Base-by-base conservation (phyloP, 2,329 filamentous ascomycete genomes). In the Diaporthe helianthi region DNA sequence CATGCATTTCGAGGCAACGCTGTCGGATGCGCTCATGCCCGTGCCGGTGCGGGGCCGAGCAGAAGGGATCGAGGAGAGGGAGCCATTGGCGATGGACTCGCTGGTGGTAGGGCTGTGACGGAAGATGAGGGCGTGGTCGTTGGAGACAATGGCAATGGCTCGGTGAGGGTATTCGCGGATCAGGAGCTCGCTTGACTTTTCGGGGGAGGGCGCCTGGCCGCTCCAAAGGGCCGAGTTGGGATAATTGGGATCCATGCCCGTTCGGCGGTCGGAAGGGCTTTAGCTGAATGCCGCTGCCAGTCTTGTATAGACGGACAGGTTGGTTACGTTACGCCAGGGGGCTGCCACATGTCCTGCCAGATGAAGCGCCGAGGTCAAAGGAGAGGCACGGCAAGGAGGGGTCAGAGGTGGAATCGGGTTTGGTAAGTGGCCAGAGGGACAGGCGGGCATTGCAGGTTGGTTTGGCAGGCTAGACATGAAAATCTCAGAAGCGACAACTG, bases 161-260 rank as follows among this genome's bases (percentile, higher is more conserved):
- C 95, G 92, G 78, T 93, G 89, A 74, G 93, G 93, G 77, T 93
- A 89, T 78, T 98, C 94, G 82, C 92, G 92, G 79, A 97, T 90
- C 76, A 96, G 87, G 71, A 97, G 89, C 76, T 91, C 91, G 81
- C 93, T 91, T 69, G 90, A 88, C 83, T 85, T 87, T 70, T 89
- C 86, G 72, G 82, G 80, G 53, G 84, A 81, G 17, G 83, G 83
- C 73, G 83, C 77, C 75, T 85, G 82, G 70, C 83, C 79, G 72
- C 76, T 81, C 82, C 83, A 85, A 64, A 80, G 75, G 72, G 79
- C 75, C 53, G 82, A 77, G 64, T 73, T 75, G 52, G 75, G 75
- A 76, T 87, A 77, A 61, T 73, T 75, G 53, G 75, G 75, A 76
- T 87, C 85, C 85, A 87, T 87, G 74, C 74, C 79, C 33, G 22